phyloP scores from a whole-genome alignment of 2,329 filamentous ascomycete species.

The Myriangium duriaei region DNA sequence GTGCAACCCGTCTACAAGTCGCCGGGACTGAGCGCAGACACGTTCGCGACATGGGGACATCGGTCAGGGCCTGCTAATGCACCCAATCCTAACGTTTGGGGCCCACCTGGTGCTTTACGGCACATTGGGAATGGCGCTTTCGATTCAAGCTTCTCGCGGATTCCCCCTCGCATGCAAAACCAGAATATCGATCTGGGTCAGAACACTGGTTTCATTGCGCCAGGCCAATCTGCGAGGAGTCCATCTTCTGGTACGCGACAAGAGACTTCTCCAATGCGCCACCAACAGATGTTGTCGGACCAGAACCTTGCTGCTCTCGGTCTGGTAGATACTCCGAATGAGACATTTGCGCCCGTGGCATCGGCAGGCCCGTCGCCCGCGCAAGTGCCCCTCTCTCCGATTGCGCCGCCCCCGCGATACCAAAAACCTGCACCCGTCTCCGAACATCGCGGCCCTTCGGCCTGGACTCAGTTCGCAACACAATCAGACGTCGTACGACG shows the following conservation, averaged over 20 bases:
- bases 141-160: slow-evolving; percentile 45
- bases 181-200: slow-evolving; percentile 16
- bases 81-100: slow-evolving; percentile 55
- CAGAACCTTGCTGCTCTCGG: slow-evolving; percentile 7
- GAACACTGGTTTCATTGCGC: slow-evolving; percentile 13
- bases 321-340: slow-evolving; percentile 6
- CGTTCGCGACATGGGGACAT: slow-evolving; percentile 12
- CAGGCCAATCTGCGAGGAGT: slow-evolving; percentile 13
- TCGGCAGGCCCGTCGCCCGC: slow-evolving; percentile 8
- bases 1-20: slow-evolving; percentile 18
- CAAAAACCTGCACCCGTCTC: slow-evolving; percentile 13
- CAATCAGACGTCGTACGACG: slow-evolving; percentile 5
- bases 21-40: slow-evolving; percentile 10
- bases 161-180: slow-evolving; percentile 30
- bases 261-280: slow-evolving; percentile 9
- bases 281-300: slow-evolving; percentile 8
- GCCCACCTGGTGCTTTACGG: slow-evolving; percentile 50
- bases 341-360: slow-evolving; percentile 3
- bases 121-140: slow-evolving; percentile 71
- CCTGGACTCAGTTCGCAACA: slow-evolving; percentile 18
- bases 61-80: slow-evolving; percentile 18
- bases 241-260: slow-evolving; percentile 8
- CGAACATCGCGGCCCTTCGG: slow-evolving; percentile 12
- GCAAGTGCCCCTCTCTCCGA: slow-evolving; percentile 15
- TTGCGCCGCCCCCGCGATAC: slow-evolving; percentile 22